phyloP scores from a whole-genome alignment of 805 yeast species.

The Ogataea pignaliae region DNA sequence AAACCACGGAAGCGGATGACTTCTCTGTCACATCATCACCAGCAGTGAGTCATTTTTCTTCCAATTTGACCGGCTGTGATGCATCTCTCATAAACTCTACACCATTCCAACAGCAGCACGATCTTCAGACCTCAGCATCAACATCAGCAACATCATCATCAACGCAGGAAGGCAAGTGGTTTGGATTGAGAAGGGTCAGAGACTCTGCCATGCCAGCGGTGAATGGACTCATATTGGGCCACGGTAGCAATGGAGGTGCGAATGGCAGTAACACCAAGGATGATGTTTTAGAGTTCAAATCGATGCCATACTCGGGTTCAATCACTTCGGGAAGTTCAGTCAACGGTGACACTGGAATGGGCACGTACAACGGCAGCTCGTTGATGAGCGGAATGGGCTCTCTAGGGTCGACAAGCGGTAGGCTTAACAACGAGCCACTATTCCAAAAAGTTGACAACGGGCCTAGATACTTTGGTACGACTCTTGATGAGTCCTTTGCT shows the following conservation, averaged over 20 bases:
- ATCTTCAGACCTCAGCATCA: too few species aligned
- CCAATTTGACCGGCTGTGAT: background rate
- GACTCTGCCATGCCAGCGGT: constrained; percentile 15
- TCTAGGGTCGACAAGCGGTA: background rate
- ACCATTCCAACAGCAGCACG: too few species aligned
- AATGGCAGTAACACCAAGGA: too few species aligned
- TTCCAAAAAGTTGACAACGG: constrained; percentile 21
- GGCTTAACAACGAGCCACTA: constrained; percentile 8
- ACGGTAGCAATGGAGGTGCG: constrained; percentile 2
- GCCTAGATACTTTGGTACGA: constrained; percentile 56
- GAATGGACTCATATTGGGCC: constrained; percentile 7
- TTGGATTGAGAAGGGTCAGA: constrained; percentile 13
- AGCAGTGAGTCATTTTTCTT: constrained; percentile 1
- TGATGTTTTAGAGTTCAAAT: constrained; percentile 28
- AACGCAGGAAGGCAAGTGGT: constrained; percentile 18
- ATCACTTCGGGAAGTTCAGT: constrained; percentile 13
- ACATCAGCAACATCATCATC: constrained; percentile 6
- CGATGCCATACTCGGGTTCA: constrained; percentile 30
- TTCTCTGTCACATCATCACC: constrained; percentile 14
- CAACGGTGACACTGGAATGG: background rate
- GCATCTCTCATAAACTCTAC: constrained; percentile 6
- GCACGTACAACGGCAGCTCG: background rate
- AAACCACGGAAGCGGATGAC: constrained; percentile 10
- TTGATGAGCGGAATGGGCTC: background rate
- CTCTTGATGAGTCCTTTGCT: constrained; percentile 46